Evolutionary conservation across 495 filamentous ascomycete genomes (phyloP).

Genomic region (Annulohypoxylon nitens): DNA sequence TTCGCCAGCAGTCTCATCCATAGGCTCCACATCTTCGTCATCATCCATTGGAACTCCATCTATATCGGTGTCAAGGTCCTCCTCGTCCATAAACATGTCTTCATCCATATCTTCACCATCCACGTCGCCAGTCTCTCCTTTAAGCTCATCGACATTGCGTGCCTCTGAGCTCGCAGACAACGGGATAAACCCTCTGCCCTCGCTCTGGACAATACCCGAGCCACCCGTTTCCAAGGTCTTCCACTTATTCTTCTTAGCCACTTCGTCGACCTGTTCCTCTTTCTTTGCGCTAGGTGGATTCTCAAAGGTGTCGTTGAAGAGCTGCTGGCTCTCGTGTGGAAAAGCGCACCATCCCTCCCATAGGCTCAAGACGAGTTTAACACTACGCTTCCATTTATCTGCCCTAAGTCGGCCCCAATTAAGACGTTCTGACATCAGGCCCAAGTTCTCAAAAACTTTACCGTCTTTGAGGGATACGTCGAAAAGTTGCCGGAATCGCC

Average conservation of each 20-base stretch:
- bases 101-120: conserved; percentile 66
- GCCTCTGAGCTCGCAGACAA: conserved; percentile 34
- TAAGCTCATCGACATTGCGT: conserved; percentile 40
- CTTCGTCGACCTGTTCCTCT: conserved; percentile 62
- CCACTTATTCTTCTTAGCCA: conserved; percentile 74
- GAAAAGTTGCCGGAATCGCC: conserved; percentile 90
- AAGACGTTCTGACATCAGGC: conserved; percentile 78
- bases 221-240: conserved; percentile 73
- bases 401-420: conserved; percentile 86
- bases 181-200: conserved; percentile 53
- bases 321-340: conserved; percentile 76
- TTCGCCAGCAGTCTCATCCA: conserved; percentile 51
- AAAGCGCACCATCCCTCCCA: conserved; percentile 97
- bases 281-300: conserved; percentile 74
- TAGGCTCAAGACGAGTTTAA: conserved; percentile 76
- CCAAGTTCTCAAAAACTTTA: conserved; percentile 84
- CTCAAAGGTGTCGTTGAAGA: conserved; percentile 79
- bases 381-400: conserved; percentile 91
- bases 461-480: conserved; percentile 77
- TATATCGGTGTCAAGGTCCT: conserved; percentile 61
- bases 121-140: conserved; percentile 49
- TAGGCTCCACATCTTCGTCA: conserved; percentile 53
- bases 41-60: conserved; percentile 65
- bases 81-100: conserved; percentile 61
- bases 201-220: conserved; percentile 53